Conservation (phyloP, 768 basidiomycete genomes). For the Cubamyces lactineus region DNA sequence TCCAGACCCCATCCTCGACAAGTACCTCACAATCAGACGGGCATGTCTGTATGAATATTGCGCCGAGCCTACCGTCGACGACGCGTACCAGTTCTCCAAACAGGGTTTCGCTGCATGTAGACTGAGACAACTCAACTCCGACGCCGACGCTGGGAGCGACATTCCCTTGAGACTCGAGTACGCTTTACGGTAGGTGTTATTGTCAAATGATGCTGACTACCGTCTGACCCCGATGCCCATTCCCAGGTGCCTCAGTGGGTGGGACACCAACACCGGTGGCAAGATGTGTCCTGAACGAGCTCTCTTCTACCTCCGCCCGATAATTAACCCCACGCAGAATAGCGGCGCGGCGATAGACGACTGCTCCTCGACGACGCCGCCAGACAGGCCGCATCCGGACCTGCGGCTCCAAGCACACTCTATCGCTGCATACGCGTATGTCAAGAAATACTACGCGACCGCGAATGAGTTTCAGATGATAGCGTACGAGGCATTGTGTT, state of each 20-base stretch:
- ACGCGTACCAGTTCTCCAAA: background rate
- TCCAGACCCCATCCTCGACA: background rate
- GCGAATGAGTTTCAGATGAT: background rate
- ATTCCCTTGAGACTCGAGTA: background rate
- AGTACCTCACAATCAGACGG: background rate
- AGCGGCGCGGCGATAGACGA: background rate
- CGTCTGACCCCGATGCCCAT: no score
- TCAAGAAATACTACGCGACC: background rate
- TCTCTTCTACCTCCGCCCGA: background rate
- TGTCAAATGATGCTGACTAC: background rate
- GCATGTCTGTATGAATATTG: background rate
- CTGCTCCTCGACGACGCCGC: background rate
- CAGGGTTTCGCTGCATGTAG: background rate
- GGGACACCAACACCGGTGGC: background rate
- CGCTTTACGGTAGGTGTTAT: background rate
- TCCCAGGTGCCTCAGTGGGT: background rate
- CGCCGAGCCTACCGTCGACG: background rate
- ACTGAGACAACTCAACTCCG: background rate
- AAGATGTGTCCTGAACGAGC: background rate
- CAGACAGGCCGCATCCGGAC: background rate
- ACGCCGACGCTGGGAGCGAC: background rate
- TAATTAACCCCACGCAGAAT: background rate
- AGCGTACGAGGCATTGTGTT: background rate
- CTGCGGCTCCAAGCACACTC: background rate
- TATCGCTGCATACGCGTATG: slow-evolving; percentile 1